These are phyloP conservation scores for Cladosporium oxysporum DNA, from an alignment of 2,329 filamentous ascomycete species.

Conservation along the genomic window DNA sequence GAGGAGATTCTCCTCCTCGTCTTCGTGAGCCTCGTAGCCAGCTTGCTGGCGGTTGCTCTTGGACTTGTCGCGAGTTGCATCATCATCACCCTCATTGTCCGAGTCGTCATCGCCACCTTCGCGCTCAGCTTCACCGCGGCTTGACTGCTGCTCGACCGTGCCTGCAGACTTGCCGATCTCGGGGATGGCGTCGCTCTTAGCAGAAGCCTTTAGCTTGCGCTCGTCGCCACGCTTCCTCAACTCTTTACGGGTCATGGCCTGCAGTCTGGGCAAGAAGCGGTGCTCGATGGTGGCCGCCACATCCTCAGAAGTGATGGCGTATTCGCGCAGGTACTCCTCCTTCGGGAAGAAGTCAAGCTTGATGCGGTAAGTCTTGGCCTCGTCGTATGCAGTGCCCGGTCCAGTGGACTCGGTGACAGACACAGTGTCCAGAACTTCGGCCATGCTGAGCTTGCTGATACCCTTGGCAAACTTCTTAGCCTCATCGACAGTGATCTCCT, in stretches of 20 bases:
- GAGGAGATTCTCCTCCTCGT: conserved; percentile 83
- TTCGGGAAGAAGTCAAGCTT: conserved; percentile 80
- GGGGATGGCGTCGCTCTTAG: conserved; percentile 66
- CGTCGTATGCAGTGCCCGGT: conserved; percentile 64
- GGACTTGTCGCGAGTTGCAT: conserved; percentile 69
- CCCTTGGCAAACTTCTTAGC: conserved; percentile 84
- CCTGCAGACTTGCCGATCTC: conserved; percentile 69
- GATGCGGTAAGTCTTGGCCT: conserved; percentile 84
- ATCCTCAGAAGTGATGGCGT: conserved; percentile 77
- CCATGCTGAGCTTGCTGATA: conserved; percentile 81
- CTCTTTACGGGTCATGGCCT: conserved; percentile 71
- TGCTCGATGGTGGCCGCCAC: conserved; percentile 78
- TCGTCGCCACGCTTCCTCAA: conserved; percentile 73
- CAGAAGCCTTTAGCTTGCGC: conserved; percentile 56
- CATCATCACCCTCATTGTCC: conserved; percentile 56
- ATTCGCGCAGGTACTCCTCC: conserved; percentile 79
- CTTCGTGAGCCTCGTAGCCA: conserved; percentile 87
- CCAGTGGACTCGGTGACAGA: conserved; percentile 79
- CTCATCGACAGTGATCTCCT: conserved; percentile 68
- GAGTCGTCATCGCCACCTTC: conserved; percentile 68
- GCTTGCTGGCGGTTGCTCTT: conserved; percentile 76
- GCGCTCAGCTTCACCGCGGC: conserved; percentile 46
- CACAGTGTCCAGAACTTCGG: conserved; percentile 79
- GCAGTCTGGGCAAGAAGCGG: conserved; percentile 72
- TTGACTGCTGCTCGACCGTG: conserved; percentile 52